Evolutionary conservation across 2,329 filamentous ascomycete species (phyloP).

Genomic region (Laburnicola sp.): DNA sequence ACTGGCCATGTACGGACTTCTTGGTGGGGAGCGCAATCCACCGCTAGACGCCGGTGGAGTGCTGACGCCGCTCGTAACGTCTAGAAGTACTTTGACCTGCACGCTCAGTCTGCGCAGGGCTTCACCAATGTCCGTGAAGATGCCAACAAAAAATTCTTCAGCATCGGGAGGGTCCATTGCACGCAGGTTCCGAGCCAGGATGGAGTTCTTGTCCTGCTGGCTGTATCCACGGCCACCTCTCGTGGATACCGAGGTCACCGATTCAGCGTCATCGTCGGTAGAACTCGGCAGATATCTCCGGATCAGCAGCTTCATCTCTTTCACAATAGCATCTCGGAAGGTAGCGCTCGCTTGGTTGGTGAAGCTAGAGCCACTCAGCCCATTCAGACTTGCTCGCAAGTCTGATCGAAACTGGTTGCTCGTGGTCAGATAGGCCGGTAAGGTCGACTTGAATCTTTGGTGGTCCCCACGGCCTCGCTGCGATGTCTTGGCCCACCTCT

Average conservation of each 20-base stretch:
- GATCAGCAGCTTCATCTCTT: slow-evolving; percentile 85
- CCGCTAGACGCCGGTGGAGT: slow-evolving; percentile 46
- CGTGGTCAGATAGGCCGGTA: slow-evolving; percentile 77
- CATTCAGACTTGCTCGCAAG: slow-evolving; percentile 71
- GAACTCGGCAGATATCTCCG: slow-evolving; percentile 85
- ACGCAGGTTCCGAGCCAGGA: slow-evolving; percentile 83
- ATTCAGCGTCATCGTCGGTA: slow-evolving; percentile 90
- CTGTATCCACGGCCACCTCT: slow-evolving; percentile 65
- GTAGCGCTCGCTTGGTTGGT: slow-evolving; percentile 78
- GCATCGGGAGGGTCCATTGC: slow-evolving; percentile 81
- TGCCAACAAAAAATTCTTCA: slow-evolving; percentile 76
- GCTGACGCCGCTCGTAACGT: slow-evolving; percentile 79
- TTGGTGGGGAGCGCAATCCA: slow-evolving; percentile 52
- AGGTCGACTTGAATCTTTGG: slow-evolving; percentile 66
- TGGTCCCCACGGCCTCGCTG: slow-evolving; percentile 71
- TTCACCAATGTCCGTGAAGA: slow-evolving; percentile 88
- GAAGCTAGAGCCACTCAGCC: slow-evolving; percentile 79
- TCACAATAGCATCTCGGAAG: slow-evolving; percentile 80
- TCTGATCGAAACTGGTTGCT: slow-evolving; percentile 71
- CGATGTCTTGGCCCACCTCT: slow-evolving; percentile 80
- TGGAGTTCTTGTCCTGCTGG: slow-evolving; percentile 86
- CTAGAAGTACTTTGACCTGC: slow-evolving; percentile 91
- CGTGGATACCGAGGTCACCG: slow-evolving; percentile 83
- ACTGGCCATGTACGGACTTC: slow-evolving; percentile 49
- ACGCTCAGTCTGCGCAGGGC: slow-evolving; percentile 81